phyloP scores from a whole-genome alignment of 2,329 filamentous ascomycete species.

The Sclerotinia spermophila region DNA sequence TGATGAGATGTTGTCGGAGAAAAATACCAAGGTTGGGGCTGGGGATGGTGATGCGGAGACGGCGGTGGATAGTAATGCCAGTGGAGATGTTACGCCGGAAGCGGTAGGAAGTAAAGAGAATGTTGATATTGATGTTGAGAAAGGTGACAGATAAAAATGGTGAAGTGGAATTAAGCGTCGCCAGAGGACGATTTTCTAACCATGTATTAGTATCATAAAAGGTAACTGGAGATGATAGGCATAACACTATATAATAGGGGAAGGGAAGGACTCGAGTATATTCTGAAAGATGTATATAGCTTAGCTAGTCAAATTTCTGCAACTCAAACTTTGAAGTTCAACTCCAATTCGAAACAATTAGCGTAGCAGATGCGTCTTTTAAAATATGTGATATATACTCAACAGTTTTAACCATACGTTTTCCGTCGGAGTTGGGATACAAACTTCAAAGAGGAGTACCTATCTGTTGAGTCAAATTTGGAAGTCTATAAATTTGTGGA shows the following conservation, averaged over 20 bases:
- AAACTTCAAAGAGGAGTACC: no score
- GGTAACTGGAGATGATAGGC: background rate
- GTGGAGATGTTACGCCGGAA: background rate
- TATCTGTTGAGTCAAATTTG: no score
- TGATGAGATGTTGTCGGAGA: background rate
- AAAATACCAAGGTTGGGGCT: background rate
- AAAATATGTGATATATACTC: no score
- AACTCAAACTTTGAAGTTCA: background rate
- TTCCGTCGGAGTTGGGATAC: no score
- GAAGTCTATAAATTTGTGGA: no score
- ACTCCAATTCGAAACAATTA: background rate
- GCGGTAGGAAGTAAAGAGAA: background rate
- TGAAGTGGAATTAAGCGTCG: background rate
- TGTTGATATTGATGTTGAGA: background rate
- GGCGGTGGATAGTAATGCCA: background rate
- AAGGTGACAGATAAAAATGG: background rate
- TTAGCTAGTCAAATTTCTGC: background rate
- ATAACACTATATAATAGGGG: background rate
- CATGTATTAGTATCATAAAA: background rate
- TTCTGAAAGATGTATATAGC: background rate
- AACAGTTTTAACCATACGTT: no score
- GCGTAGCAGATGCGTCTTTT: no score
- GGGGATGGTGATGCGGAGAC: conserved; percentile 1
- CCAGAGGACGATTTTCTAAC: background rate
- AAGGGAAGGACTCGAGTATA: background rate